A percentile compares a stretch with the other conserved stretches of the same genome.
Conservation (phyloP, 768 basidiomycete genomes). For the Daedaleopsis sinensis region DNA sequence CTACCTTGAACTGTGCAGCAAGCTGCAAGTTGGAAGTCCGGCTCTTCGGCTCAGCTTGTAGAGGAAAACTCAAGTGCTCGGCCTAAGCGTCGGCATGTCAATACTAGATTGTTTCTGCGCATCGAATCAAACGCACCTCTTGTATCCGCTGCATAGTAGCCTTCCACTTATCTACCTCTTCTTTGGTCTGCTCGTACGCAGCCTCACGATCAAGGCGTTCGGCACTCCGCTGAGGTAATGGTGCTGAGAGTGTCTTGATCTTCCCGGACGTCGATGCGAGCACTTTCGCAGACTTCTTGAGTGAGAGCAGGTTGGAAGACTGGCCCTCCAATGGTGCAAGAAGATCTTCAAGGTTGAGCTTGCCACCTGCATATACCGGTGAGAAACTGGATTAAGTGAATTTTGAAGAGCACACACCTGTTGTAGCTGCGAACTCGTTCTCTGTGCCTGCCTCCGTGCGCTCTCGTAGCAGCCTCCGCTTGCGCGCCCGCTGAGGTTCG, state of each 20-base stretch:
- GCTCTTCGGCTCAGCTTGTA: constrained; percentile 62
- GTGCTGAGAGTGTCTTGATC: constrained; percentile 70
- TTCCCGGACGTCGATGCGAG: constrained; percentile 58
- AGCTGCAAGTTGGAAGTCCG: constrained; percentile 75
- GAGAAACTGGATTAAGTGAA: background rate
- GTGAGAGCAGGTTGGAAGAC: constrained; percentile 58
- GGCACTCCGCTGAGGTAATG: constrained; percentile 83
- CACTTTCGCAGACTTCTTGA: constrained; percentile 72
- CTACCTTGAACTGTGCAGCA: constrained; percentile 82
- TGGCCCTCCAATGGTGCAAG: constrained; percentile 71
- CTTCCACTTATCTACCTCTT: constrained; percentile 93
- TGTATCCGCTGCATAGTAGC: constrained; percentile 90
- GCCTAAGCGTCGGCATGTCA: constrained; percentile 49
- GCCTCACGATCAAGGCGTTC: constrained; percentile 92
- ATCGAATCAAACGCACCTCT: constrained; percentile 53
- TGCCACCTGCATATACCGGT: constrained; percentile 42
- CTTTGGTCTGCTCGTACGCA: constrained; percentile 91
- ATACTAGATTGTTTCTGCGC: background rate
- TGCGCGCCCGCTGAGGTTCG: constrained; percentile 39
- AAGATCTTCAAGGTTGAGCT: constrained; percentile 72
- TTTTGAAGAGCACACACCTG: constrained; percentile 39
- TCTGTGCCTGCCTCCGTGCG: constrained; percentile 80
- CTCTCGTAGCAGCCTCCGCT: constrained; percentile 69
- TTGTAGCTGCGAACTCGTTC: constrained; percentile 71
- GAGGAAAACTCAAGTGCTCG: constrained; percentile 84